Evolutionary conservation across 2,329 filamentous ascomycete species (phyloP).

Genomic region (Claviceps sorghi): DNA sequence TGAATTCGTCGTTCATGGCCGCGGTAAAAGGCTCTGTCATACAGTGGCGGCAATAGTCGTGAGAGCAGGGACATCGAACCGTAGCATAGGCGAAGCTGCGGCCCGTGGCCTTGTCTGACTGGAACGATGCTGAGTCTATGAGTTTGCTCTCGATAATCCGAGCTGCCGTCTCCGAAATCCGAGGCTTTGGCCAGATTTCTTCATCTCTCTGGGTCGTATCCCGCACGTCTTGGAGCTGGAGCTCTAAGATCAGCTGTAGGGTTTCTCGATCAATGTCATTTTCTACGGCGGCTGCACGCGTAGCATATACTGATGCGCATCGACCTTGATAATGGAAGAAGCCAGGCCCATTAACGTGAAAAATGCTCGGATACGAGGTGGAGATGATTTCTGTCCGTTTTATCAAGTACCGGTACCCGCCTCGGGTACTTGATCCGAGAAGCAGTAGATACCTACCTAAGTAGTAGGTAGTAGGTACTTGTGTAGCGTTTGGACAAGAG

Average conservation of each 20-base stretch:
- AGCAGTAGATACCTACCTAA: too few species aligned
- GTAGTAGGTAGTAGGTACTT: too few species aligned
- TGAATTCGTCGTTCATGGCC: slow-evolving; percentile 31
- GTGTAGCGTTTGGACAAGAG: too few species aligned
- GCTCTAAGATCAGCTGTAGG: slow-evolving; percentile 8
- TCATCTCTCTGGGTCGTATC: slow-evolving; percentile 7
- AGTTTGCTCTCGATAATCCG: slow-evolving; percentile 8
- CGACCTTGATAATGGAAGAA: neutral
- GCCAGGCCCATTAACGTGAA: neutral
- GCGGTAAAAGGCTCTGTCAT: slow-evolving; percentile 28
- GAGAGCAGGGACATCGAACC: slow-evolving; percentile 11
- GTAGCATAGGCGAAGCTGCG: slow-evolving; percentile 9
- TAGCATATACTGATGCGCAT: neutral
- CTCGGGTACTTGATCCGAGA: too few species aligned
- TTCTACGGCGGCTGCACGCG: neutral
- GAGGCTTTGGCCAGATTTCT: neutral
- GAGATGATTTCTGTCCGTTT: too few species aligned
- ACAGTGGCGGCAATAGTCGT: slow-evolving; percentile 38
- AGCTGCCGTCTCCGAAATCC: slow-evolving; percentile 6
- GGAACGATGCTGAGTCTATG: neutral
- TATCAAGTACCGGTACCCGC: too few species aligned
- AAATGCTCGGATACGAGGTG: too few species aligned
- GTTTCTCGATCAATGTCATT: slow-evolving; percentile 5
- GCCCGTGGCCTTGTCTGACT: slow-evolving; percentile 7
- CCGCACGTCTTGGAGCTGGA: slow-evolving; percentile 9